These are phyloP conservation scores for Toxicodendron radicans DNA, from an alignment of 345 rosid species.

Conservation along the genomic window DNA sequence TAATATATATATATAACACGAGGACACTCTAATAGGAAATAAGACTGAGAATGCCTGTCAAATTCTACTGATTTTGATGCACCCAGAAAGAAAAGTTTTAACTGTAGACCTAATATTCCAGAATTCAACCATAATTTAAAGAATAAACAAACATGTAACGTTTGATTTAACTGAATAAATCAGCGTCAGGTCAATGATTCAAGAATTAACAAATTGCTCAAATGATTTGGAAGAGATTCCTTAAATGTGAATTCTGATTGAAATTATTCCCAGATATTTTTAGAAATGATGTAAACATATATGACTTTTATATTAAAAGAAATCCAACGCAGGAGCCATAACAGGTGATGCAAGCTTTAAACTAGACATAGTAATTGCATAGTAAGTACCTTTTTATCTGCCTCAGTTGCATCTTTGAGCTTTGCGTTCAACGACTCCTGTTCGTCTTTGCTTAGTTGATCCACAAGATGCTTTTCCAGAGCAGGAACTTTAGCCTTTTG, in stretches of 20 bases:
- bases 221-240: background rate
- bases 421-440: constrained; percentile 74
- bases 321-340: background rate
- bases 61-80: background rate
- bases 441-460: constrained; percentile 95
- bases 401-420: constrained; percentile 84
- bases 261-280: background rate
- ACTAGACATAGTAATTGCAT: constrained; percentile 16
- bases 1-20: too few relatives aligned
- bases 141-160: background rate
- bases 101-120: background rate
- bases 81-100: background rate
- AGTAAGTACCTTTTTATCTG: constrained; percentile 78
- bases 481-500: constrained; percentile 78
- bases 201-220: background rate
- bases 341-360: constrained; percentile 4
- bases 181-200: background rate
- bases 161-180: background rate
- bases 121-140: background rate
- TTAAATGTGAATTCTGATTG: background rate
- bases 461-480: constrained; percentile 76
- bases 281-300: background rate
- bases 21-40: too few relatives aligned
- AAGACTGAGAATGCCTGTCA: background rate
- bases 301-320: background rate